A percentile compares a stretch with the other conserved stretches of the same genome.
Conservation (phyloP, 1,284 basidiomycete genomes). For the Fomitiporia mediterranea region DNA sequence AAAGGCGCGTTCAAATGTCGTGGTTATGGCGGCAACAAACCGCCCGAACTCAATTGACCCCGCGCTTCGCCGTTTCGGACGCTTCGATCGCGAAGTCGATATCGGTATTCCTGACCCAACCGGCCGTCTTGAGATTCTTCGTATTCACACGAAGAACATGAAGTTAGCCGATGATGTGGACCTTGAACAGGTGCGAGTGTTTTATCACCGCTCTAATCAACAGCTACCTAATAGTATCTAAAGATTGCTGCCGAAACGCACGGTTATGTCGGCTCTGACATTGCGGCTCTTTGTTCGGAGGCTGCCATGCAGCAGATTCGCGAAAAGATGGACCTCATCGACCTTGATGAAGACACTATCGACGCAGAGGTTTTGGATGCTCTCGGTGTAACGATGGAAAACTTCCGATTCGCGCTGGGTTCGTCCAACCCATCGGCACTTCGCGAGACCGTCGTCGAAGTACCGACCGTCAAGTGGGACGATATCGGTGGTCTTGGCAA, state of each 20-base stretch:
- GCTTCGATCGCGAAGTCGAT: slow-evolving; percentile 99
- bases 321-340: slow-evolving; percentile 97
- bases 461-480: slow-evolving; percentile 96
- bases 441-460: slow-evolving; percentile 95
- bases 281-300: slow-evolving; percentile 95
- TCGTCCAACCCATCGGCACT: slow-evolving; percentile 95
- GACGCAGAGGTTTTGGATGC: slow-evolving; percentile 96
- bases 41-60: slow-evolving; percentile 99
- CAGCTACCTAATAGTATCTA: slow-evolving; percentile 13
- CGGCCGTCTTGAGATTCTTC: slow-evolving; percentile 95
- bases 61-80: slow-evolving; percentile 95
- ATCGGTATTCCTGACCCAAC: slow-evolving; percentile 99
- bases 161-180: slow-evolving; percentile 98
- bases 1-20: slow-evolving; percentile 97
- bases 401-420: slow-evolving; percentile 95
- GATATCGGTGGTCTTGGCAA: slow-evolving; percentile 99
- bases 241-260: slow-evolving; percentile 98
- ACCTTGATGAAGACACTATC: slow-evolving; percentile 92
- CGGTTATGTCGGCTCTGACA: slow-evolving; percentile 97
- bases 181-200: slow-evolving; percentile 75
- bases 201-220: neutral
- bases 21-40: slow-evolving; percentile 99
- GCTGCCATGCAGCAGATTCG: slow-evolving; percentile 99
- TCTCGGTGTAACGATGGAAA: slow-evolving; percentile 96
- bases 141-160: slow-evolving; percentile 99